phyloP scores from a whole-genome alignment of 2,329 filamentous ascomycete genomes.

The Amylocarpus encephaloides region DNA sequence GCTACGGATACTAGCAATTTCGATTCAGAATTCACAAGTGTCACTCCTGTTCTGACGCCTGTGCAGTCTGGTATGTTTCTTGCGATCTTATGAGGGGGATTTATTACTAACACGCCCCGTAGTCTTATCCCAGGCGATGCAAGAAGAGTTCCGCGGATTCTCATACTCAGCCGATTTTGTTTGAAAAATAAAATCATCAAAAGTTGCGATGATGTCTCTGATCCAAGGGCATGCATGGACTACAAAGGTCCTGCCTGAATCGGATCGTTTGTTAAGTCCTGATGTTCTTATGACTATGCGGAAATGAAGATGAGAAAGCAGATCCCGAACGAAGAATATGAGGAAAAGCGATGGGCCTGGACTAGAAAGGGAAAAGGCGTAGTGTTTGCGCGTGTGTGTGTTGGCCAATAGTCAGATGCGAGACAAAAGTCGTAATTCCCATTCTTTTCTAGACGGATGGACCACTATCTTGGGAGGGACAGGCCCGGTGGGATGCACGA shows the following conservation, averaged over 20 bases:
- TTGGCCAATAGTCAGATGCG: not conserved
- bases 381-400: constrained; percentile 6
- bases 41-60: constrained; percentile 92
- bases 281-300: no score
- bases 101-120: constrained; percentile 10
- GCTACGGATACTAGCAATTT: constrained; percentile 99
- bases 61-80: constrained; percentile 82
- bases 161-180: constrained; percentile 57
- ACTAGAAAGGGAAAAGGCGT: not conserved
- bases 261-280: no score
- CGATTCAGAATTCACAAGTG: constrained; percentile 96
- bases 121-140: constrained; percentile 98
- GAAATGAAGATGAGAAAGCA: no score
- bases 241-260: no score
- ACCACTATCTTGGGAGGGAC: constrained; percentile 7
- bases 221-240: no score
- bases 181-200: constrained; percentile 18
- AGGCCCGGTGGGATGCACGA: constrained; percentile 8
- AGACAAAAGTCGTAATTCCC: constrained; percentile 10
- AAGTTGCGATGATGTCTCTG: no score
- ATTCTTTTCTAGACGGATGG: constrained; percentile 16
- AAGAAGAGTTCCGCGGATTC: constrained; percentile 98
- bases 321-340: no score
- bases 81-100: not conserved
- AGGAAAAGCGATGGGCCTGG: not conserved